Evolutionary conservation across 768 basidiomycete species (phyloP), one percentile per base, ranked within the genome.

Genomic region (Boletus fagicola): DNA sequence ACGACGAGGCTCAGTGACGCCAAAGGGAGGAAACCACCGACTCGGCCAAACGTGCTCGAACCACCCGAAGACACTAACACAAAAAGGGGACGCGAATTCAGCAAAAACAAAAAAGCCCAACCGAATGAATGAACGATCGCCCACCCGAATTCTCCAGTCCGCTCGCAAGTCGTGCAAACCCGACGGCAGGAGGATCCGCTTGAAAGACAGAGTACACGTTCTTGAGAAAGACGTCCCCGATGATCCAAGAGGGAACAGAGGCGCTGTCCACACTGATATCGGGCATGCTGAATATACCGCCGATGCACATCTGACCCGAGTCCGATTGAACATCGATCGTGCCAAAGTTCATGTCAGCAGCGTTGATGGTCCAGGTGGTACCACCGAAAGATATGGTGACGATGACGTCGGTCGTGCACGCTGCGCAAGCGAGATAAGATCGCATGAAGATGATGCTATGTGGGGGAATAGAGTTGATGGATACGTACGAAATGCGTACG

Each of bases 281-380:
- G 13, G 36, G 12, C 12, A 89, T 70, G 60, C 88, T 87, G 56
- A 89, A 87, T 57, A 91, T 83, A 3, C 79, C 84, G n/a, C 88
- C 87, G 1, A 85, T 60, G 61, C 88, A 88, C 61, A 65, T 55
- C 11, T 50, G 46, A 20, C 22, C 47, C 3, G 31, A 31, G 18
- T n/a, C 16, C 26, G 68, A 16, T 15, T 13, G n/a, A 6, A n/a
- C 0, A 9, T 47, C 24, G 47, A 87, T 66, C 3, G 65, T 67
- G 4, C 89, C 88, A 24, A 95, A 74, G 71, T 89, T 91, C 81
- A 97, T 88, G 69, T 98, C 95, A 7, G 65, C 71, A 0, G 82
- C 56, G 63, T 76, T 80, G 68, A 98, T 90, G 9, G 85, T 74
- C 88, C 95, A 98, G 1, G 77, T 64, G 58, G 82, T 79, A 3